Conservation (phyloP, 768 basidiomycete genomes). For the Hypsizygus marmoreus region DNA sequence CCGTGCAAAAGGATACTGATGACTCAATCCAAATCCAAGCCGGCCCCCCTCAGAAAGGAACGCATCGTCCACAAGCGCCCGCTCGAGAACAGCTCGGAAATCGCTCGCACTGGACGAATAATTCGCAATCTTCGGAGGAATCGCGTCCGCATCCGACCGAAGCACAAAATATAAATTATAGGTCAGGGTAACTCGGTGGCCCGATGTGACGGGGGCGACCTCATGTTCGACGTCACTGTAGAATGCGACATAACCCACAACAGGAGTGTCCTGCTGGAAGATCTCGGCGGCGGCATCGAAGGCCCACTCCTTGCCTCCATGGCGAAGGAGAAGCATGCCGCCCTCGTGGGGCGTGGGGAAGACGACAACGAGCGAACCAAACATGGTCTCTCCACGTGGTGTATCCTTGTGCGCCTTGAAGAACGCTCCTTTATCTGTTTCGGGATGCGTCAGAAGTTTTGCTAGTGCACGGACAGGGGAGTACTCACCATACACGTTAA, state of each 20-base stretch:
- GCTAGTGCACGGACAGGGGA: no score
- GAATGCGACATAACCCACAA: no score
- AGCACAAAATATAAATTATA: slow-evolving; percentile 42
- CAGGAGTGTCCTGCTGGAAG: slow-evolving; percentile 16
- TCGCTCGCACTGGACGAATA: no score
- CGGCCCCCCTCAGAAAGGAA: no score
- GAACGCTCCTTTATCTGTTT: slow-evolving; percentile 39
- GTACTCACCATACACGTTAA: slow-evolving; percentile 37
- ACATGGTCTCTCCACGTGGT: slow-evolving; percentile 41
- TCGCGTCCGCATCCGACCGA: no score
- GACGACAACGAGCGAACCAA: slow-evolving; percentile 52
- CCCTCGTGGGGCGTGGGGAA: slow-evolving; percentile 50
- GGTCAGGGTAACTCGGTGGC: slow-evolving; percentile 41
- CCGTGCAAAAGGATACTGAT: no score
- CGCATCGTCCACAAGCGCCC: no score
- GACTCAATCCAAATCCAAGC: no score
- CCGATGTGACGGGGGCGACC: slow-evolving; percentile 34
- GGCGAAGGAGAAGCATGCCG: slow-evolving; percentile 40
- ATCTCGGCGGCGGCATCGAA: slow-evolving; percentile 28
- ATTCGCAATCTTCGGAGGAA: no score
- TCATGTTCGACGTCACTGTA: slow-evolving; percentile 43
- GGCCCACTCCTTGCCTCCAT: slow-evolving; percentile 30
- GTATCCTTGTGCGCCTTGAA: slow-evolving; percentile 55
- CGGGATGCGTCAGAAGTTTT: no score
- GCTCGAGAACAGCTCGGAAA: no score